phyloP scores from a whole-genome alignment of 768 basidiomycete genomes.

The Infundibulicybe gibba region DNA sequence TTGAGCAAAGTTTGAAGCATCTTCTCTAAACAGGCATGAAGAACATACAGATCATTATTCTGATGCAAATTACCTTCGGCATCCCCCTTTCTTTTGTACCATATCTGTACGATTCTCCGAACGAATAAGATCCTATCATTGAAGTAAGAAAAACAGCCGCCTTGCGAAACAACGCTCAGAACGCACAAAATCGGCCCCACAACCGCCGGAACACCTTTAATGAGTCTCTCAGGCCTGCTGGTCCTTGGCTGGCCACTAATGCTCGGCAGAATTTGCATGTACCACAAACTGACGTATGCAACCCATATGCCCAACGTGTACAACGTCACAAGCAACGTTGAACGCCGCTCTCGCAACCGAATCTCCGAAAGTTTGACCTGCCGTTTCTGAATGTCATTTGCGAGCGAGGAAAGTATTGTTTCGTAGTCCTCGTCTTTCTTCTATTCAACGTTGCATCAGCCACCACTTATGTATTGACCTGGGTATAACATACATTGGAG shows the following conservation, averaged over 20 bases:
- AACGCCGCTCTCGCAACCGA: slow-evolving; percentile 77
- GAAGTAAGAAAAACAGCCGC: slow-evolving; percentile 1
- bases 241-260: slow-evolving; percentile 24
- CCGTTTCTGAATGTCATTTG: slow-evolving; percentile 66
- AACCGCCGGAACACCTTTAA: slow-evolving; percentile 56
- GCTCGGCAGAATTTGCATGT: slow-evolving; percentile 51
- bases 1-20: slow-evolving; percentile 70
- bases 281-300: slow-evolving; percentile 72
- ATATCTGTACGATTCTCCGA: slow-evolving; percentile 76
- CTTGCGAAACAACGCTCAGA: not conserved
- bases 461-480: too few relatives aligned
- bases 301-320: slow-evolving; percentile 77
- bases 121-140: slow-evolving; percentile 63
- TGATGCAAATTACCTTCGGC: slow-evolving; percentile 61
- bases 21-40: slow-evolving; percentile 53
- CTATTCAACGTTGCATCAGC: slow-evolving; percentile 18
- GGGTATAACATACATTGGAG: slow-evolving; percentile 18
- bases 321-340: slow-evolving; percentile 72
- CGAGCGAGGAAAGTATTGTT: slow-evolving; percentile 62
- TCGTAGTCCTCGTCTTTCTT: slow-evolving; percentile 74
- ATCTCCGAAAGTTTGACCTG: slow-evolving; percentile 78
- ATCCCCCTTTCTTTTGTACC: slow-evolving; percentile 78
- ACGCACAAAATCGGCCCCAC: slow-evolving; percentile 80
- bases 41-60: too few relatives aligned
- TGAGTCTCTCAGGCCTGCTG: slow-evolving; percentile 33